Base-by-base conservation (phyloP, 2,329 filamentous ascomycete species). In the Magnaporthiopsis poae region DNA sequence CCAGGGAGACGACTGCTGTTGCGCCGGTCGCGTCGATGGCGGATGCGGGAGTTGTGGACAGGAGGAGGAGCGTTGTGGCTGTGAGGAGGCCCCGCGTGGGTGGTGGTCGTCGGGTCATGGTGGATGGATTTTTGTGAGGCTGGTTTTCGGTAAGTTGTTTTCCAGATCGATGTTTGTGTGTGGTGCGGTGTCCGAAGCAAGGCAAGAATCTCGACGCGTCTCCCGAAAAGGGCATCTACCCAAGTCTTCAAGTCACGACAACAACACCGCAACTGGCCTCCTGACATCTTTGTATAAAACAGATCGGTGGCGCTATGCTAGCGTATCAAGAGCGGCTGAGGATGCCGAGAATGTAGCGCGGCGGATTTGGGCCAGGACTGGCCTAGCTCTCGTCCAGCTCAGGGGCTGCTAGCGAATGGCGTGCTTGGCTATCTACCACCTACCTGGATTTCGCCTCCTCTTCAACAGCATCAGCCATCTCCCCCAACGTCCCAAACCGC, bases 391-490 rank as follows among this genome's bases (percentile, higher is more conserved):
- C 5, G 5, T 29, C 60, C 9, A 2, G 60, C 25, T 61, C 27
- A 61, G 13, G 60, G 27, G 27, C 60, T 9, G n/a, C 7, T n/a
- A 56, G 46, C 46, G 46, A 56, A 21, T 56, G 46, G 46, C 46
- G 15, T 46, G 31, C 31, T 31, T 7, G 31, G 31, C 31, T 27
- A 27, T 2, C 27, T 31, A 31, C 31, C 5, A 31, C 31, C 31
- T 31, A 31, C 31, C 31, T 7, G 35, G 35, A 11, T 36, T 36
- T 36, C 35, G 9, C 52, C 35, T 71, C 77, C 71, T 77, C 71
- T 72, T 85, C 78, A 66, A 84, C 80, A 15, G 82, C 81, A 74
- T 86, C 83, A 0, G 86, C 87, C 81, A 90, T 83, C 64, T 86
- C 82, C 0, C 77, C 82, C 71, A 90, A 72, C 2, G 79, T 87